Evolutionary conservation across 106 monocot genomes (phyloP).

Genomic region (Dendrobium catenatum): DNA sequence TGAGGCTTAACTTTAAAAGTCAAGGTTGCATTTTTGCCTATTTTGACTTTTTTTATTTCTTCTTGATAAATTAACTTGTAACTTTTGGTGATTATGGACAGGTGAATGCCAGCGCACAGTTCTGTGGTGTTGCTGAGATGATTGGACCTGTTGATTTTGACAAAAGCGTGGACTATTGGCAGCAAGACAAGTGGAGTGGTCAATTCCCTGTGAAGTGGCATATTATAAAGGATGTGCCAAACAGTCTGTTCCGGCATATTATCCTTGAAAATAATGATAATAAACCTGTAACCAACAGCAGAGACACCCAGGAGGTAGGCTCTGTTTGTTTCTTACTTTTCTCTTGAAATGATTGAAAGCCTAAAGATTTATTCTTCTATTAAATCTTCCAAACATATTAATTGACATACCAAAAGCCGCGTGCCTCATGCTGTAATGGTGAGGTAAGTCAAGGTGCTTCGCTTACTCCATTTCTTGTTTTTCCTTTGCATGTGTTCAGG

Average conservation of each 20-base stretch:
- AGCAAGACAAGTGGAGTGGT: conserved; percentile 91
- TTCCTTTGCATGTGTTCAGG: not conserved
- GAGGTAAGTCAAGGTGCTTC: not conserved
- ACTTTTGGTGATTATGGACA: not conserved
- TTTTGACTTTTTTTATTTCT: conserved; percentile 2
- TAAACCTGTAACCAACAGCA: conserved; percentile 94
- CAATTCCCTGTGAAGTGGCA: conserved; percentile 92
- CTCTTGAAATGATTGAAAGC: not conserved
- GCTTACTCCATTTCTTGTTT: not conserved
- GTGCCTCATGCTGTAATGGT: not conserved
- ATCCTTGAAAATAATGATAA: conserved; percentile 92
- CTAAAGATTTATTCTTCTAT: not conserved
- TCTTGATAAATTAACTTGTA: not conserved
- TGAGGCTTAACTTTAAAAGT: not conserved
- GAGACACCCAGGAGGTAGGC: conserved; percentile 90
- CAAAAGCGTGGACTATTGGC: conserved; percentile 90
- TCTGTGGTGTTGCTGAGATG: conserved; percentile 96
- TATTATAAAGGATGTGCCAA: conserved; percentile 82
- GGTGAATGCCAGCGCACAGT: conserved; percentile 79
- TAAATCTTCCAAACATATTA: not conserved
- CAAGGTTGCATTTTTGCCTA: not conserved
- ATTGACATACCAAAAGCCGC: not conserved
- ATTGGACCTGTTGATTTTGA: conserved; percentile 86
- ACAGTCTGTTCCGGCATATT: conserved; percentile 79
- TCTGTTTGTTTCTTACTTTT: not conserved